phyloP scores from a whole-genome alignment of 495 filamentous ascomycete genomes.

The Aspergillus bertholletiae region DNA sequence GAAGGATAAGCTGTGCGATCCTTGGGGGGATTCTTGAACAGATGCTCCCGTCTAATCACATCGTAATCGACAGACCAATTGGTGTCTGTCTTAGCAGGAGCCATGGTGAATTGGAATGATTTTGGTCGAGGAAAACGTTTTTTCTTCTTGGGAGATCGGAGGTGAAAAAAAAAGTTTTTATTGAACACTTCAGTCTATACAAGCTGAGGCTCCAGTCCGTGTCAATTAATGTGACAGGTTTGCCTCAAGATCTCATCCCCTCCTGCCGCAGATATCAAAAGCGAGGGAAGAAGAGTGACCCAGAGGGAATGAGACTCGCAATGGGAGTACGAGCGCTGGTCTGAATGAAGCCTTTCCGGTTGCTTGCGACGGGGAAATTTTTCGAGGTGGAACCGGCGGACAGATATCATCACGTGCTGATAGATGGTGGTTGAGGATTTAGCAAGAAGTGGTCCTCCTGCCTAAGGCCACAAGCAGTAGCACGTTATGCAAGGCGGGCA shows the following conservation, averaged over 20 bases:
- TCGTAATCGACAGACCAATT: constrained; percentile 81
- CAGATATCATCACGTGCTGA: constrained; percentile 49
- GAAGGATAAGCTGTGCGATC: constrained; percentile 86
- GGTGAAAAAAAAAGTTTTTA: constrained; percentile 14
- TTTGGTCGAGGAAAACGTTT: not conserved
- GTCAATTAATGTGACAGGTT: not conserved
- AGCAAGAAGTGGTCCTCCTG: not conserved
- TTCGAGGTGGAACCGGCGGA: constrained; percentile 41
- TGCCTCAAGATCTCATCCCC: constrained; percentile 8
- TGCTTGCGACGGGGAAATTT: constrained; percentile 40
- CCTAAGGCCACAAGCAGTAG: not conserved
- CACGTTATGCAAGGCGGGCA: not conserved
- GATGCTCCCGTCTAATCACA: constrained; percentile 73
- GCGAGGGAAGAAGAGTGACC: not conserved
- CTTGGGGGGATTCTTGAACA: constrained; percentile 83
- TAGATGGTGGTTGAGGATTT: constrained; percentile 14
- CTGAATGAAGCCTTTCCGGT: constrained; percentile 19
- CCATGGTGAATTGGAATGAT: constrained; percentile 28
- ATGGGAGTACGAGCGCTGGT: constrained; percentile 22
- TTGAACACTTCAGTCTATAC: not conserved
- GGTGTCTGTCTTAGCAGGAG: constrained; percentile 57
- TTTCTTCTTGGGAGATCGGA: constrained; percentile 15
- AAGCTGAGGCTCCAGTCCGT: not conserved
- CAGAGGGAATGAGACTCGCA: constrained; percentile 17
- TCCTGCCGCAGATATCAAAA: not conserved